Evolutionary conservation across 208 protist species (phyloP).

Genomic region (Leishmania mexicana): DNA sequence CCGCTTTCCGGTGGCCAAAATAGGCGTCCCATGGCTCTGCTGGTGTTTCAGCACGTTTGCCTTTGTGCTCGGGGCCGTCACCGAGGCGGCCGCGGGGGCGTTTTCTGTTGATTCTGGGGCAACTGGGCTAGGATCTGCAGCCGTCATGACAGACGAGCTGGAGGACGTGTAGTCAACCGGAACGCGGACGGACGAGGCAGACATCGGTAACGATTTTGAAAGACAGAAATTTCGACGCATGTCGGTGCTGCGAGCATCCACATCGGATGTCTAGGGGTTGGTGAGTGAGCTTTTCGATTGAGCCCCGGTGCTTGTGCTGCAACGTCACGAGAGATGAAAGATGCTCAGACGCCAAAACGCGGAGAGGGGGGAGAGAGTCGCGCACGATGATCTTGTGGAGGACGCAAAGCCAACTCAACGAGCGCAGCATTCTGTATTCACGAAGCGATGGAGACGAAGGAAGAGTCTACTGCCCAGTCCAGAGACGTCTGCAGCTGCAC

Average conservation of each 20-base stretch:
- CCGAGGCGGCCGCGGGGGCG: constrained; percentile 5
- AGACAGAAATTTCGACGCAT: not conserved
- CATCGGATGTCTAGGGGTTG: not conserved
- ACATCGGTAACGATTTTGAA: not conserved
- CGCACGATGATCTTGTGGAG: not conserved
- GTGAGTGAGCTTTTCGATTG: not conserved
- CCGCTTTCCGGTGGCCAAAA: not conserved
- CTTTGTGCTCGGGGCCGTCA: not conserved
- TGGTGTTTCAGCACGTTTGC: not conserved
- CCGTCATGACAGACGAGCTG: constrained; percentile 9
- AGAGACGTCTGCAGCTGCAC: not conserved
- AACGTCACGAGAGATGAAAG: not conserved
- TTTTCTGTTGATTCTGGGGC: not conserved
- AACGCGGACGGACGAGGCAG: not conserved
- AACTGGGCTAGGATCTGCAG: not conserved
- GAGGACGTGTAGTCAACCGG: constrained; percentile 5
- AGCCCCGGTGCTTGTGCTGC: not conserved
- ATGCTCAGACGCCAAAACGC: not conserved
- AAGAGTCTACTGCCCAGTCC: not conserved
- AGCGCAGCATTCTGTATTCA: not conserved
- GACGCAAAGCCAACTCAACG: not conserved
- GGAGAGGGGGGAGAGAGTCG: not conserved
- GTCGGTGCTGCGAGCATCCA: not conserved
- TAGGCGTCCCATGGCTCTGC: not conserved
- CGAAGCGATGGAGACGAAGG: not conserved